Conservation (phyloP, 257 asterid genomes). For the Thymus quinquecostatus region DNA sequence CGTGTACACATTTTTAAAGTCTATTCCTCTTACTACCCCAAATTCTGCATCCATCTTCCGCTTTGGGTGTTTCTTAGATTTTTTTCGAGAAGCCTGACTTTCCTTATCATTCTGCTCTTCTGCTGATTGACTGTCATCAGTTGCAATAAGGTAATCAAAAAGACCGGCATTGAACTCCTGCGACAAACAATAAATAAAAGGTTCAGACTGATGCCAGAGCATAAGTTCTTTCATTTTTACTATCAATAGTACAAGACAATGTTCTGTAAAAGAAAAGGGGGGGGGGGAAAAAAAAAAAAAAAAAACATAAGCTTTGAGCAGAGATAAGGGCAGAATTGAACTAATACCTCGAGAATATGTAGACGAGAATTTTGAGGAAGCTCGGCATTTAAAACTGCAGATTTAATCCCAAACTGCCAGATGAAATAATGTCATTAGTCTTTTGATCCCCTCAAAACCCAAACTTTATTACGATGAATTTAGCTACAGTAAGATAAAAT, state of each 20-base stretch:
- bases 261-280: too few relatives aligned
- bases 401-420: slow-evolving; percentile 89
- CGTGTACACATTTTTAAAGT: slow-evolving; percentile 93
- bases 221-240: neutral
- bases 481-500: slow-evolving; percentile 1
- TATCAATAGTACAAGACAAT: neutral
- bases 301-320: slow-evolving; percentile 18
- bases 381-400: slow-evolving; percentile 93
- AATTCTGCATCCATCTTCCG: slow-evolving; percentile 80
- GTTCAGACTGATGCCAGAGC: slow-evolving; percentile 24
- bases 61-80: slow-evolving; percentile 59
- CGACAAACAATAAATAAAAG: neutral
- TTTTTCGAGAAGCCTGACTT: slow-evolving; percentile 49
- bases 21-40: slow-evolving; percentile 97
- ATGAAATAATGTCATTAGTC: slow-evolving; percentile 31
- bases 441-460: slow-evolving; percentile 13
- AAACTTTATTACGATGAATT: slow-evolving; percentile 4
- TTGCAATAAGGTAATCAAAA: slow-evolving; percentile 89
- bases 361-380: slow-evolving; percentile 96
- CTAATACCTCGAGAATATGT: slow-evolving; percentile 84
- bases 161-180: slow-evolving; percentile 97
- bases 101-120: slow-evolving; percentile 53
- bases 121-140: slow-evolving; percentile 63
- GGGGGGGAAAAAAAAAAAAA: too few relatives aligned
- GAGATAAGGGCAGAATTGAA: slow-evolving; percentile 21